Base-by-base conservation (phyloP, 75 land plant genomes). In the Adiantum capillusveneris region DNA sequence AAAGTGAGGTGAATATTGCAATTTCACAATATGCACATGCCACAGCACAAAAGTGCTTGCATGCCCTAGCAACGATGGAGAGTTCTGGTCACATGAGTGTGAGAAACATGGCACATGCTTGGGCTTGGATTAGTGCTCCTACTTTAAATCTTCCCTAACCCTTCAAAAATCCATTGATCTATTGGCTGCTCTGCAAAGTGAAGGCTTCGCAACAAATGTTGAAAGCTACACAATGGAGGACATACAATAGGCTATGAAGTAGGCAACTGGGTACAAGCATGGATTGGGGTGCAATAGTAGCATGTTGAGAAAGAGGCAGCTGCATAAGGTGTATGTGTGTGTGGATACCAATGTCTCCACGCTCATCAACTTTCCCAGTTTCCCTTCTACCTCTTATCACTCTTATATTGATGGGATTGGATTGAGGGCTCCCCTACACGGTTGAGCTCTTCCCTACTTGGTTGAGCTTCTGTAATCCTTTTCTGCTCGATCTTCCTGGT, bases 101-200 rank as follows among this genome's bases (percentile, higher is more conserved):
- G 62, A 74, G 1, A 90, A 86, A 76, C 96, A 90, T 43, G 96
- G 96, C 30, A 90, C 87, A 0, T 90, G 96, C 74, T 75, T 81
- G 0, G 72, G 73, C 13, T 67, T 85, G n/a, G 67, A 63, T 30
- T 70, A 90, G 48, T 75, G 65, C 36, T 44, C 50, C 17, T 90
- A 90, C 62, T 90, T 90, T 42, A 13, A 65, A 21, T 11, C 78
- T 0, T 67, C 87, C 2, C 80, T 86, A 1, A n/a, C 57, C 37
- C 70, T 90, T 19, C 64, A 70, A 29, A 45, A 74, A 54, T 29
- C 57, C 20, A 18, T 71, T 20, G 58, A 79, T 65, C 53, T 88
- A 42, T 76, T 86, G 26, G 49, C 52, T 1, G 63, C 58, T 25
- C 79, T 88, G 13, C 43, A 37, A 0, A 42, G 1, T 11, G 82